Percentiles rank a stretch among this genome's conserved stretches.
Evolutionary conservation across 495 filamentous ascomycete species (phyloP).

Genomic region (Tuber borchii): DNA sequence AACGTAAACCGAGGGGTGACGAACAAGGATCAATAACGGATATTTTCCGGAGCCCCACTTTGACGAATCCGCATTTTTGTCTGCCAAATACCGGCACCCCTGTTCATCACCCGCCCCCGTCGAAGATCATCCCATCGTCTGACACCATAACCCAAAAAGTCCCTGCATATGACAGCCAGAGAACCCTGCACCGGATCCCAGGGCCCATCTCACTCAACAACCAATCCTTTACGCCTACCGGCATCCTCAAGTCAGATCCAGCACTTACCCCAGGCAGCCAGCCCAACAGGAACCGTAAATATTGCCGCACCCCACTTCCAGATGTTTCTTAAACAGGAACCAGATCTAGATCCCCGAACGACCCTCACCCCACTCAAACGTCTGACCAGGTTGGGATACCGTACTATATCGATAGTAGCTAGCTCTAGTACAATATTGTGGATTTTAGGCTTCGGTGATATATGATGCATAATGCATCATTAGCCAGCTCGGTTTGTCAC

Average conservation of each 20-base stretch:
- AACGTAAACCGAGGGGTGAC: background rate
- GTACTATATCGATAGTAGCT: background rate
- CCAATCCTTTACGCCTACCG: background rate
- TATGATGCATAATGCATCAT: too few relatives aligned
- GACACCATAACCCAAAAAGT: background rate
- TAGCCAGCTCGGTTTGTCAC: background rate
- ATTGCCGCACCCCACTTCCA: background rate
- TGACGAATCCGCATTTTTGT: too few relatives aligned
- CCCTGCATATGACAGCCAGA: background rate
- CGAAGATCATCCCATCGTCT: background rate
- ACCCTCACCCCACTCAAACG: background rate
- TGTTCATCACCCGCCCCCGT: too few relatives aligned
- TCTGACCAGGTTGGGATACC: background rate
- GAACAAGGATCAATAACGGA: too few relatives aligned
- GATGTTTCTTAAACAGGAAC: background rate
- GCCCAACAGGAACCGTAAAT: background rate
- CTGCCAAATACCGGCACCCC: background rate
- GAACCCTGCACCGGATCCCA: background rate
- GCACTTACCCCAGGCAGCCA: background rate
- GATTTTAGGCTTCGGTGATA: background rate
- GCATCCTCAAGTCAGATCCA: background rate
- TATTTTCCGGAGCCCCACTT: too few relatives aligned
- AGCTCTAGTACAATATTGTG: background rate
- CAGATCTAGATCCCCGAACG: background rate
- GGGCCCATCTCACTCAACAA: background rate